Base-by-base conservation (phyloP, 208 protist species). In the Naegleria gruberi region DNA sequence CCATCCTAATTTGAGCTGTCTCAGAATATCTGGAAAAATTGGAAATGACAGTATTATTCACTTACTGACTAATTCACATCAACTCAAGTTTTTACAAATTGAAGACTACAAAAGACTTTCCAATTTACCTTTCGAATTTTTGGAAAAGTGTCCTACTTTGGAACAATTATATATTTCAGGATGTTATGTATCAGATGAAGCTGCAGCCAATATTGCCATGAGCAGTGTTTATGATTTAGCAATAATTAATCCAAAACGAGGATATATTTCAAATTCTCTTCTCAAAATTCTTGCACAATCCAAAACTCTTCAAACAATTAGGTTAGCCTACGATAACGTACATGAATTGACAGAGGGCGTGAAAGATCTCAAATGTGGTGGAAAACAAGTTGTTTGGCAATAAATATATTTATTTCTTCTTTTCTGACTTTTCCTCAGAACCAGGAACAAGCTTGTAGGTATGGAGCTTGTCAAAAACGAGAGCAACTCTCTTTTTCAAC, bases 401-500 rank as follows among this genome's bases (percentile, higher is more conserved):
- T 65, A 23, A 65, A 23, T 65, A 65, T 65, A 30, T 3, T 65
- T 10, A 23, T 10, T 4, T 65, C 12, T 65, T 65, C 30, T 65
- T 65, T 23, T 65, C 51, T 3, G 15, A 10, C 30, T 65, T 65
- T 3, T 10, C 51, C 30, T 65, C 51, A 19, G 51, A 10, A n/a
- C n/a, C 46, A 37, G 65, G 65, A 37, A 77, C 0, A 26, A 77
- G 26, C 8, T 77, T 77, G n/a, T 91, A 91, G 26, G 55, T 92
- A 7, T 91, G 82, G 34, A 93, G 47, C 34, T 91, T 86, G 45
- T 94, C 92, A 40, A 94, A 87, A 0, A 97, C 89, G 19, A 81
- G 40, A 19, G 43, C 86, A 47, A 97, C 92, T 84, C 93, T 85
- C 90, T 95, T 95, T 89, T 96, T 97, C 37, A 97, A 65, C 43